Percentiles rank a stretch among this genome's conserved stretches.
Conservation (phyloP, 2,329 filamentous ascomycete species). For the Zalaria sp. region DNA sequence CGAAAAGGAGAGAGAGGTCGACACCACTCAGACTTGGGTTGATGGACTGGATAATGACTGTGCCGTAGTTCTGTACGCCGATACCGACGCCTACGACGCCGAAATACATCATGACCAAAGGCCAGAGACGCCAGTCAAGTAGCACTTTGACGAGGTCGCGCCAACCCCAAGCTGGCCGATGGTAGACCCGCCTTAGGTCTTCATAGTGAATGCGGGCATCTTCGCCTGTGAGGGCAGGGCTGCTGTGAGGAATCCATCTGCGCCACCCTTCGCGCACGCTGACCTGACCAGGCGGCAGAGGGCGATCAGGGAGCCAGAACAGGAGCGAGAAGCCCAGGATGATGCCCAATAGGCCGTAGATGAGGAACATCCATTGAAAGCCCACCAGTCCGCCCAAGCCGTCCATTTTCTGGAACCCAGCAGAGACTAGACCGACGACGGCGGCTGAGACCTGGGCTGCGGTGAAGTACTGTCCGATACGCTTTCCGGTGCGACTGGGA, state of each 20-base stretch:
- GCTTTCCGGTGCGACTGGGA: slow-evolving; percentile 69
- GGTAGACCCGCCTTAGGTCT: slow-evolving; percentile 69
- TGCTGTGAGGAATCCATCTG: slow-evolving; percentile 53
- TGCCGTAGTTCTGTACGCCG: slow-evolving; percentile 76
- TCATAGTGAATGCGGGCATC: slow-evolving; percentile 74
- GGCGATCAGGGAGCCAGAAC: slow-evolving; percentile 85
- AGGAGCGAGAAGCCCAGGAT: slow-evolving; percentile 58
- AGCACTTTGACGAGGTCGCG: slow-evolving; percentile 57
- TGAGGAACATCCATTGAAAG: slow-evolving; percentile 84
- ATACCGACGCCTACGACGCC: slow-evolving; percentile 88
- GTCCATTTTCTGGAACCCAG: slow-evolving; percentile 87
- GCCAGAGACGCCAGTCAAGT: slow-evolving; percentile 80
- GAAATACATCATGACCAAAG: slow-evolving; percentile 81
- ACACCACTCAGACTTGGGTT: slow-evolving; percentile 59
- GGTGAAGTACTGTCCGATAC: slow-evolving; percentile 82
- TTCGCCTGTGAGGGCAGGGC: slow-evolving; percentile 59
- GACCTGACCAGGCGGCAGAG: slow-evolving; percentile 55
- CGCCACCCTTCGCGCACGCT: slow-evolving; percentile 37
- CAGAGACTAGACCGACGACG: slow-evolving; percentile 78
- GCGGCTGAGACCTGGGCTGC: slow-evolving; percentile 79
- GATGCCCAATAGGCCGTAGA: slow-evolving; percentile 67
- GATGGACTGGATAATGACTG: slow-evolving; percentile 71
- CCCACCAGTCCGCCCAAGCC: slow-evolving; percentile 61
- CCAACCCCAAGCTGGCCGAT: slow-evolving; percentile 56
- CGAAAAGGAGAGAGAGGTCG: slow-evolving; percentile 68